These are phyloP conservation scores for Torrubiellomyces zombiae DNA, from an alignment of 2,329 filamentous ascomycete genomes.

Conservation along the genomic window DNA sequence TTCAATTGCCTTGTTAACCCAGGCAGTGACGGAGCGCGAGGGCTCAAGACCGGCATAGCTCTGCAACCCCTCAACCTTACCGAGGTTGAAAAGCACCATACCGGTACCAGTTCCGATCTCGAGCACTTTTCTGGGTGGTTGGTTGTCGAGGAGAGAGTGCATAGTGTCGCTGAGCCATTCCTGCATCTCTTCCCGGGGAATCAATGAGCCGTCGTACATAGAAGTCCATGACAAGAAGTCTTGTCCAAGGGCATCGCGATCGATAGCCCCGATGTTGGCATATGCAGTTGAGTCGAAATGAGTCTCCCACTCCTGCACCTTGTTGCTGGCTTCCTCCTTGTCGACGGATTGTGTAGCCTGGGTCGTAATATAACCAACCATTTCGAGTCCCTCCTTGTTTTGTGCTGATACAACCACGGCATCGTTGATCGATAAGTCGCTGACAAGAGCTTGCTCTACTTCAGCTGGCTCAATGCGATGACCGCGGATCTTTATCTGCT, in stretches of 20 bases:
- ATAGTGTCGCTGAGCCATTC: constrained; percentile 17
- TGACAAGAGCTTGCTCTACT: constrained; percentile 7
- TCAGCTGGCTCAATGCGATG: no score
- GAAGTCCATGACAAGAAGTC: constrained; percentile 17
- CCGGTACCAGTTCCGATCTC: constrained; percentile 15
- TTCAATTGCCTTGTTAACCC: constrained; percentile 6
- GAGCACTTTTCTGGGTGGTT: constrained; percentile 5
- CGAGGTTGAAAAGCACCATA: constrained; percentile 16
- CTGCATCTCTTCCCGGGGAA: constrained; percentile 13
- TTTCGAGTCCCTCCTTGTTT: constrained; percentile 1
- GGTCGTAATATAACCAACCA: constrained; percentile 6
- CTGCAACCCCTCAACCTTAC: constrained; percentile 3
- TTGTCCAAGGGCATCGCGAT: no score
- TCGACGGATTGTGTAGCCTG: no score
- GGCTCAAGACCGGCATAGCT: constrained; percentile 14
- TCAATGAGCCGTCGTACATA: constrained; percentile 12
- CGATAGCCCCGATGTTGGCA: no score
- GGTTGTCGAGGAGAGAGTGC: constrained; percentile 5
- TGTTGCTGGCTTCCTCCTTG: no score
- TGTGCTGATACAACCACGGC: constrained; percentile 6
- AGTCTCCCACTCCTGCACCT: no score
- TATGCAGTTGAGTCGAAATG: no score
- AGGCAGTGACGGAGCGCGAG: constrained; percentile 7
- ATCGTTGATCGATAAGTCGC: constrained; percentile 5
- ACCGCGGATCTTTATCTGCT: constrained; percentile 13